Conservation (phyloP, 1,284 basidiomycete genomes). For the Austroboletus novae-zelandiae region DNA sequence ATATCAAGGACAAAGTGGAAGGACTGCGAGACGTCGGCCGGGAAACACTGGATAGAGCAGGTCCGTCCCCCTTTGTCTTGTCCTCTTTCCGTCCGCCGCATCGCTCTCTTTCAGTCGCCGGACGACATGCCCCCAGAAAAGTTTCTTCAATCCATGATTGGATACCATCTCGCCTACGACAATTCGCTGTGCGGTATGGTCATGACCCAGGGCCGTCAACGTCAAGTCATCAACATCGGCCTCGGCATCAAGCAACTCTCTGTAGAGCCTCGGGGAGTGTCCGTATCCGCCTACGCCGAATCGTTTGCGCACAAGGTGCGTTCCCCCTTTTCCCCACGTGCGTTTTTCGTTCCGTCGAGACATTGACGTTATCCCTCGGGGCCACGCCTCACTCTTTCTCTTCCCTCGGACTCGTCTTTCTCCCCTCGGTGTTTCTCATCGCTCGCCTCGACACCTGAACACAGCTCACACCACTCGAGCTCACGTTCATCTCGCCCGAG, state of each 20-base stretch:
- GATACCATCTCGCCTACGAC: constrained; percentile 69
- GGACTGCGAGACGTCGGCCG: constrained; percentile 55
- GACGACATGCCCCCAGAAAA: constrained; percentile 61
- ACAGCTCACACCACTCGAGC: constrained; percentile 64
- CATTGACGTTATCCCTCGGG: no score
- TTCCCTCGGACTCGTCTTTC: no score
- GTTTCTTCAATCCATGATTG: constrained; percentile 69
- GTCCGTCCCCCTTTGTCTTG: constrained; percentile 36
- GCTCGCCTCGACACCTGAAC: not conserved
- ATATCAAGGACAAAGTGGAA: constrained; percentile 73
- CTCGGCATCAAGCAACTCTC: constrained; percentile 66
- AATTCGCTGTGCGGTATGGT: constrained; percentile 74
- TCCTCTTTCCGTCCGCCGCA: not conserved
- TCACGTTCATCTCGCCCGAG: constrained; percentile 48
- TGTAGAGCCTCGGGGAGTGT: constrained; percentile 55
- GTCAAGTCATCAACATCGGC: constrained; percentile 74
- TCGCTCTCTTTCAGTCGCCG: constrained; percentile 16
- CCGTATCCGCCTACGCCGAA: constrained; percentile 61
- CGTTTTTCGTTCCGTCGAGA: no score
- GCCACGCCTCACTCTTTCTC: no score
- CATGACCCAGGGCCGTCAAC: constrained; percentile 73
- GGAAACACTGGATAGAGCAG: constrained; percentile 81
- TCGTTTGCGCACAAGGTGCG: constrained; percentile 71
- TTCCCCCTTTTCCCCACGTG: constrained; percentile 1
- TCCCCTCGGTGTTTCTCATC: no score